These are phyloP conservation scores for Porodaedalea pini DNA, from an alignment of 1,284 basidiomycete species.

Conservation along the genomic window DNA sequence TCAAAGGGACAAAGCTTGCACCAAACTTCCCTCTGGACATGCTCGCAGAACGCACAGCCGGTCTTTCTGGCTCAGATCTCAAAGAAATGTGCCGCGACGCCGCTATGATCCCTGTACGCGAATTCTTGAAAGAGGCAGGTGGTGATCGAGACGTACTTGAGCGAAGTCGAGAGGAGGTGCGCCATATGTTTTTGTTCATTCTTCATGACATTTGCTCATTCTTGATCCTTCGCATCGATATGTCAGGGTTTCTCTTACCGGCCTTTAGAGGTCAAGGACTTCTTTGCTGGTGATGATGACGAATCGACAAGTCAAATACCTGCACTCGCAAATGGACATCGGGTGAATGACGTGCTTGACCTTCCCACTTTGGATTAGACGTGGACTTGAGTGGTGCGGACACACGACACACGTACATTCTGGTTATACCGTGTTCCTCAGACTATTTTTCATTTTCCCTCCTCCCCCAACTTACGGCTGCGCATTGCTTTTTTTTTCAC, in stretches of 20 bases:
- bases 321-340: conserved; percentile 7
- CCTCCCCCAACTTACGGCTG: too few species aligned
- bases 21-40: conserved; percentile 60
- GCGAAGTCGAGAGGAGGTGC: conserved; percentile 55
- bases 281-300: conserved; percentile 54
- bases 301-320: background rate
- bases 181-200: conserved; percentile 1
- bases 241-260: conserved; percentile 73
- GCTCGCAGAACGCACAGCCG: conserved; percentile 74
- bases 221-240: background rate
- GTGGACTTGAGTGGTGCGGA: background rate
- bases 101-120: conserved; percentile 87
- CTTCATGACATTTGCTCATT: background rate
- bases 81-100: conserved; percentile 94
- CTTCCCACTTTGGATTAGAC: conserved; percentile 6
- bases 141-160: conserved; percentile 50
- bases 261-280: conserved; percentile 67
- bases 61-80: conserved; percentile 88
- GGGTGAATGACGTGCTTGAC: conserved; percentile 6
- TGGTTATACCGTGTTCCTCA: too few species aligned
- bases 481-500: too few species aligned
- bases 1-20: conserved; percentile 72
- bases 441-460: too few species aligned
- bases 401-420: too few species aligned
- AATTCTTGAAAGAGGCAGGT: conserved; percentile 70